Conservation (phyloP, 2,329 filamentous ascomycete genomes). For the Aureobasidium zeae region DNA sequence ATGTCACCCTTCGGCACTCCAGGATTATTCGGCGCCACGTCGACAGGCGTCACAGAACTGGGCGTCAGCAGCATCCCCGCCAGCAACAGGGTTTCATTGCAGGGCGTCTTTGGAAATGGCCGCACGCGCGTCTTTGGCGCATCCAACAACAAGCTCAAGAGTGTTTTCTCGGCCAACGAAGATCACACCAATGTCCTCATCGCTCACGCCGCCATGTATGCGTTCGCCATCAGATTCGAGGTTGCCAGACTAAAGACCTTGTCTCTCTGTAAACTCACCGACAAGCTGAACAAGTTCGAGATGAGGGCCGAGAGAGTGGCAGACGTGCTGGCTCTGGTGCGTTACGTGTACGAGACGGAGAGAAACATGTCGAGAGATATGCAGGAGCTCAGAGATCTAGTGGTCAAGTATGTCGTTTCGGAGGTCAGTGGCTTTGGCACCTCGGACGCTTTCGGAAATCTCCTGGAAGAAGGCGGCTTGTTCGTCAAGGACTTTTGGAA, state of each 20-base stretch:
- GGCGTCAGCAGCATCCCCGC: background rate
- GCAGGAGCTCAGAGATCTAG: background rate
- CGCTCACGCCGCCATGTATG: constrained; percentile 10
- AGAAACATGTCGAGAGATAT: background rate
- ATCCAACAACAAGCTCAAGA: background rate
- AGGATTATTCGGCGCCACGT: background rate
- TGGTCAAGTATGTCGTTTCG: constrained; percentile 3
- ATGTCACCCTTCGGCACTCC: background rate
- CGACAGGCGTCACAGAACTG: background rate
- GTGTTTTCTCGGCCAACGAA: background rate
- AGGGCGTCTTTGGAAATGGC: background rate
- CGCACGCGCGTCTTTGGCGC: background rate
- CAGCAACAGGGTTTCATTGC: background rate
- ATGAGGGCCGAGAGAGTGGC: background rate
- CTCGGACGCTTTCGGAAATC: background rate
- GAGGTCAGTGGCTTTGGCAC: constrained; percentile 1
- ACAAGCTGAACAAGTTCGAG: constrained; percentile 3
- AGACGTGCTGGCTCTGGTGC: background rate
- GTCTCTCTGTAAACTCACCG: background rate
- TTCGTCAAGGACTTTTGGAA: constrained; percentile 9
- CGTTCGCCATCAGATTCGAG: background rate
- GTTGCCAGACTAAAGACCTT: constrained; percentile 1
- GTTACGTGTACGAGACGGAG: constrained; percentile 1
- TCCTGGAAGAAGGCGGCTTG: constrained; percentile 2
- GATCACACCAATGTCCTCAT: constrained; percentile 12